Evolutionary conservation across 352 stramenopile species (phyloP), one percentile per base, ranked within the genome.

Genomic region (Phytophthora tubulina): DNA sequence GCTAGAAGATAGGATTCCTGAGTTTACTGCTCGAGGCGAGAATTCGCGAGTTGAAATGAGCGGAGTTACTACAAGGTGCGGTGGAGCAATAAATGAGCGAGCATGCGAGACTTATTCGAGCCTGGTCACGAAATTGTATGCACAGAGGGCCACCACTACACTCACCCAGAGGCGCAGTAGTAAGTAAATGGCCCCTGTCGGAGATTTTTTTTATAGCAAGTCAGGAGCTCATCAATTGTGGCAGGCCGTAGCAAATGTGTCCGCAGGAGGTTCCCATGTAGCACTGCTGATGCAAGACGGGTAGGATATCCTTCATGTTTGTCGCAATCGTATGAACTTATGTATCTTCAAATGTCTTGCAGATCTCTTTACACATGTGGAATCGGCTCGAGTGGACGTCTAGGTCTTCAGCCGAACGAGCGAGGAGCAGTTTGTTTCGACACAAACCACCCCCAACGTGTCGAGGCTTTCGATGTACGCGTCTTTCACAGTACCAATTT

Each of bases 331-430:
- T n/a, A 17, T 39, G 33, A 58, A 45, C 17, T 63, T 58, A 51
- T 27, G 3, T 4, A 14, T 36, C 35, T 10, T 8, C 11, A 42
- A 21, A 31, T 31, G 58, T 60, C 45, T 39, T 62, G 8, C 44
- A 92, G 84, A 8, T 82, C 82, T 33, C 55, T 99, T n/a, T 98
- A 98, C 72, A 97, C 91, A 14, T 98, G 92, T 85, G 95, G 94
- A 14, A 81, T 96, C 17, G 91, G 93, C 21, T 67, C 81, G 6
- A 91, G 78, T 39, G 96, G 95, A 6, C 82, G 94, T 17, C 79
- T 99, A 0, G 96, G 93, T 4, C 82, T 92, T 4, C 76, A 82
- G 2, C 76, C 82, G 21, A 88, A 85, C 15, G 62, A 91, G 7
- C 53, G 63, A 46, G 79, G 80, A 31, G 75, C 82, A n/a, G 63